phyloP scores from a whole-genome alignment of 306 rosid species.

The Oemleria cerasiformis region DNA sequence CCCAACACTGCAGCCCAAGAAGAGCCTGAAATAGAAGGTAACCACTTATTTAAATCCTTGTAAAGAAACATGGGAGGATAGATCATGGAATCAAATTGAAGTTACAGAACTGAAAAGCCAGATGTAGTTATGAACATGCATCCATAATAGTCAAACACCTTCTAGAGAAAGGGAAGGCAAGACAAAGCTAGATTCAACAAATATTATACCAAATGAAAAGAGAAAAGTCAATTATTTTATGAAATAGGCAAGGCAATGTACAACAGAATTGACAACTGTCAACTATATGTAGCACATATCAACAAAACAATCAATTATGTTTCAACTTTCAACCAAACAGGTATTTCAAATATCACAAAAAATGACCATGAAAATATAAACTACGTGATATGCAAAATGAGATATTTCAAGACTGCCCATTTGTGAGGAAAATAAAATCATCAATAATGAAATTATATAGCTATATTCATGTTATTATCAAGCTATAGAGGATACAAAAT shows the following conservation, averaged over 20 bases:
- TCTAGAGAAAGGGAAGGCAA: no score
- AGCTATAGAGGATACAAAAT: neutral
- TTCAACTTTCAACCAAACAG: neutral
- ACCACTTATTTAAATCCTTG: conserved; percentile 18
- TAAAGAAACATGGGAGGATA: conserved; percentile 16
- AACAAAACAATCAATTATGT: neutral
- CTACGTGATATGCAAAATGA: neutral
- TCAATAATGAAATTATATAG: neutral
- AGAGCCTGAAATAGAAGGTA: conserved; percentile 69
- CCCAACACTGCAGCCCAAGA: conserved; percentile 98
- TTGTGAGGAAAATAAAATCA: neutral
- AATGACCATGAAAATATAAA: neutral
- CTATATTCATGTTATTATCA: neutral
- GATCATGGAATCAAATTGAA: conserved; percentile 2
- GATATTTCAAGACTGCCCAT: conserved; percentile 3
- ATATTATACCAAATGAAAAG: neutral
- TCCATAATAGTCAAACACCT: conserved; percentile 3
- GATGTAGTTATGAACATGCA: conserved; percentile 11
- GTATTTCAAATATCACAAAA: neutral
- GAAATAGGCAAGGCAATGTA: neutral
- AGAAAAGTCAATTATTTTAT: neutral
- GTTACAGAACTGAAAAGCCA: conserved; percentile 1
- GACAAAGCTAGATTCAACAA: neutral
- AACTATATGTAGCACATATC: neutral
- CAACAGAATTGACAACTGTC: neutral